Conservation (phyloP, 176 grass and related monocot species). For the Cenchrus fungigraminus region DNA sequence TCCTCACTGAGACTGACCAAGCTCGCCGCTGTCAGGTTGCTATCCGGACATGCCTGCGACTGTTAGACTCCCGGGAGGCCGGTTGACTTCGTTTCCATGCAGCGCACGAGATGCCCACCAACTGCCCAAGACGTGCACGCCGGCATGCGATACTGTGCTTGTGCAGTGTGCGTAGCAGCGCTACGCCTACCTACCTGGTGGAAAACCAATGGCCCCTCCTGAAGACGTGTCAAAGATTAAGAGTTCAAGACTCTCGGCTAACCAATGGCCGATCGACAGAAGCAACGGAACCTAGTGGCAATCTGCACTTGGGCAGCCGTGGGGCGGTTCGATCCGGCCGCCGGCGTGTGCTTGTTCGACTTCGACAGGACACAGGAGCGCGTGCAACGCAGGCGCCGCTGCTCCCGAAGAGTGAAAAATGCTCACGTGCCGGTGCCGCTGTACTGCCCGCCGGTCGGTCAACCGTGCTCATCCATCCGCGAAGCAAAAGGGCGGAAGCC, state of each 20-base stretch:
- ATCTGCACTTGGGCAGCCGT: not conserved
- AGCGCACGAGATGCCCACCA: too few species aligned
- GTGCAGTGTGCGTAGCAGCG: not conserved
- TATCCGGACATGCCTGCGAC: not conserved
- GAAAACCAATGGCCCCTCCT: not conserved
- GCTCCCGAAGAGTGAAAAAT: not conserved
- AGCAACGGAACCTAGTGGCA: not conserved
- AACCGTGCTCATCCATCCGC: not conserved
- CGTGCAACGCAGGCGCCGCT: conserved; percentile 18
- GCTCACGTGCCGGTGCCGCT: conserved; percentile 3
- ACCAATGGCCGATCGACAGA: conserved; percentile 5
- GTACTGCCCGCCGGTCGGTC: not conserved
- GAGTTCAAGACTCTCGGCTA: not conserved
- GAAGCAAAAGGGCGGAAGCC: not conserved
- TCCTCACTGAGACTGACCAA: too few species aligned
- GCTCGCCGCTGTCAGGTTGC: conserved; percentile 2
- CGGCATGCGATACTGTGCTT: not conserved
- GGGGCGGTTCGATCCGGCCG: not conserved
- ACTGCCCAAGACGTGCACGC: not conserved
- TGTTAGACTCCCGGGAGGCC: not conserved
- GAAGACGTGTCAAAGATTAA: not conserved
- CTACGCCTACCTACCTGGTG: too few species aligned
- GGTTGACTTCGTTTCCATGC: not conserved
- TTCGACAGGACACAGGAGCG: not conserved
- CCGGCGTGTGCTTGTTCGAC: too few species aligned